A percentile compares a stretch with the other conserved stretches of the same genome.
These are phyloP conservation scores for Apiotrichum porosum DNA, from an alignment of 1,284 basidiomycete genomes.

Conservation along the genomic window DNA sequence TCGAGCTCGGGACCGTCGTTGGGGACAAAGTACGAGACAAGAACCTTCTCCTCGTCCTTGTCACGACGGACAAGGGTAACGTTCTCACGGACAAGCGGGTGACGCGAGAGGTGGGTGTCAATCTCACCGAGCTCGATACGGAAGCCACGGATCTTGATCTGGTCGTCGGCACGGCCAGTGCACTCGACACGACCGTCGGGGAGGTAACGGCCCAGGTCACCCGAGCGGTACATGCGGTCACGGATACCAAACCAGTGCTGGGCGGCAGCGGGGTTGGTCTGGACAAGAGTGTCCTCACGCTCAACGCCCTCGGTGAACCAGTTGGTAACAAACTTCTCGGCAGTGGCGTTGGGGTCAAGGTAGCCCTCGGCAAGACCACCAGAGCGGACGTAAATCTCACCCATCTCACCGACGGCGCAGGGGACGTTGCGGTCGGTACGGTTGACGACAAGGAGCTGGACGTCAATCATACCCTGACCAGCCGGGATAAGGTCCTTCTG, in stretches of 20 bases:
- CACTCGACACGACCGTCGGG: constrained; percentile 95
- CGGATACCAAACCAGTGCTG: constrained; percentile 93
- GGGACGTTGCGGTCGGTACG: constrained; percentile 80
- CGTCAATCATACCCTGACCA: constrained; percentile 95
- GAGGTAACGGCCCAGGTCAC: constrained; percentile 91
- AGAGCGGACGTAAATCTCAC: constrained; percentile 97
- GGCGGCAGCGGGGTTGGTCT: constrained; percentile 60
- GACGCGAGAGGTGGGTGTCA: constrained; percentile 91
- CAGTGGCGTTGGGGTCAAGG: constrained; percentile 73
- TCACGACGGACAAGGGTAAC: constrained; percentile 94
- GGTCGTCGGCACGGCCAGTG: constrained; percentile 95
- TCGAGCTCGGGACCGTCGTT: constrained; percentile 63
- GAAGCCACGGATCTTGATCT: constrained; percentile 99
- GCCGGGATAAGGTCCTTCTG: constrained; percentile 99
- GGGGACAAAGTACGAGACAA: constrained; percentile 98
- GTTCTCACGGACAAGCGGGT: constrained; percentile 90
- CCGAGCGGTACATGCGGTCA: constrained; percentile 96
- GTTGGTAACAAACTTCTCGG: constrained; percentile 86
- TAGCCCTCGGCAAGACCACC: constrained; percentile 97
- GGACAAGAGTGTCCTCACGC: constrained; percentile 64
- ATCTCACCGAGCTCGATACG: constrained; percentile 98
- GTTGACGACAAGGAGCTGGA: constrained; percentile 96
- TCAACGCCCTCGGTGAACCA: constrained; percentile 69
- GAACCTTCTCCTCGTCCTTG: constrained; percentile 99
- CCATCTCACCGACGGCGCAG: constrained; percentile 93